Conservation (phyloP, 192 early-diverging fungal genomes). For the Entomortierella lignicola region DNA sequence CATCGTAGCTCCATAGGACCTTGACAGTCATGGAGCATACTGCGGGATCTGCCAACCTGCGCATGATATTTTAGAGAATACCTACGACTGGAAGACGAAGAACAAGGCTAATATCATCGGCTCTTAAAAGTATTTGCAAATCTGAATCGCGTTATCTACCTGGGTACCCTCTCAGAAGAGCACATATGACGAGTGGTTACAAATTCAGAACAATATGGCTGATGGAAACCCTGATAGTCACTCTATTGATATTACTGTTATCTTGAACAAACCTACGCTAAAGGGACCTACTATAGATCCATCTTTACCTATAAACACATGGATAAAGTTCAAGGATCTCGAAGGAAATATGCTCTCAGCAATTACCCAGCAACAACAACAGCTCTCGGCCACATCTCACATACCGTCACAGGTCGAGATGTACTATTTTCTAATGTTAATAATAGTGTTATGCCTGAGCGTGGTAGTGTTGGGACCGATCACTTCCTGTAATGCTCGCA, state of each 20-base stretch:
- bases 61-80: slow-evolving; percentile 2
- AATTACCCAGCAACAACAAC: slow-evolving; percentile 4
- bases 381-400: no score
- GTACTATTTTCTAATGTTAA: slow-evolving; percentile 17
- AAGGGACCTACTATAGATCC: neutral
- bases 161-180: slow-evolving; percentile 21
- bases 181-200: slow-evolving; percentile 18
- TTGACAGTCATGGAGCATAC: slow-evolving; percentile 10
- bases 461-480: neutral
- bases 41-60: slow-evolving; percentile 32
- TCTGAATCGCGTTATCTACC: slow-evolving; percentile 13
- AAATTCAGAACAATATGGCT: no score
- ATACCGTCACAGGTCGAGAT: slow-evolving; percentile 11
- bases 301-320: slow-evolving; percentile 2
- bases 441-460: slow-evolving; percentile 11
- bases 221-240: neutral
- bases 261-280: neutral
- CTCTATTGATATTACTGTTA: slow-evolving; percentile 12
- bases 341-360: neutral
- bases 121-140: neutral
- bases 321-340: slow-evolving; percentile 2
- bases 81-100: no score
- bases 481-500: slow-evolving; percentile 18
- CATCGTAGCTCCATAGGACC: neutral
- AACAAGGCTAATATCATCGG: neutral